phyloP scores from a whole-genome alignment of 2,329 filamentous ascomycete genomes.

The Falciphora oryzae region DNA sequence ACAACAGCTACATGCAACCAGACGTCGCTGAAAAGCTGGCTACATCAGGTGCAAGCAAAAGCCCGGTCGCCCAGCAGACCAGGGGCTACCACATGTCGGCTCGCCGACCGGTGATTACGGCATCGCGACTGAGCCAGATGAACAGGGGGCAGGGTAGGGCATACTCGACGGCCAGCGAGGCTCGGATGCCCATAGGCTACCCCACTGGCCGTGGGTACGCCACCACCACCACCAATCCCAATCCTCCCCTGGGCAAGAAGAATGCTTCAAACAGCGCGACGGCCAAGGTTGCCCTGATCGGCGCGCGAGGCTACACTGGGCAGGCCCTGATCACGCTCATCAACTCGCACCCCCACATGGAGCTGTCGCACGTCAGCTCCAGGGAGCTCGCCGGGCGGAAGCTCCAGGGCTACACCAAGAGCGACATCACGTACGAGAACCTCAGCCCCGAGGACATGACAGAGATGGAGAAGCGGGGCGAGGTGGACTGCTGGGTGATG shows the following conservation, averaged over 20 bases:
- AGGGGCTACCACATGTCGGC: conserved; percentile 62
- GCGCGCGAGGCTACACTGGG: conserved; percentile 89
- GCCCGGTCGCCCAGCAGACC: conserved; percentile 44
- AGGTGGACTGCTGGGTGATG: conserved; percentile 97
- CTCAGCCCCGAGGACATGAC: conserved; percentile 80
- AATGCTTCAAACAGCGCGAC: conserved; percentile 77
- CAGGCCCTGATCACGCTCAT: conserved; percentile 84
- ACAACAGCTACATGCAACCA: conserved; percentile 3
- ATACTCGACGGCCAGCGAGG: conserved; percentile 9
- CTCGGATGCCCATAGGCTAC: conserved; percentile 12
- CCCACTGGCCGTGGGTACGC: conserved; percentile 36
- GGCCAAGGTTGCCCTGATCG: conserved; percentile 79
- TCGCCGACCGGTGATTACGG: conserved; percentile 26
- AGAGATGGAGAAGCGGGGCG: conserved; percentile 73
- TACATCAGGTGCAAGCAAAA: background rate
- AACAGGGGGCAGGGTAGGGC: background rate
- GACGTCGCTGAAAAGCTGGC: background rate
- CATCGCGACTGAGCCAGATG: conserved; percentile 1
- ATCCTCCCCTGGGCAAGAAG: conserved; percentile 83
- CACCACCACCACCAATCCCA: conserved; percentile 71
- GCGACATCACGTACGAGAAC: conserved; percentile 88
- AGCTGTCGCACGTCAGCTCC: conserved; percentile 86
- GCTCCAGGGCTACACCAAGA: conserved; percentile 85
- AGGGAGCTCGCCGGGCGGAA: conserved; percentile 85
- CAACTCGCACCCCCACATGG: conserved; percentile 83